Evolutionary conservation across 1,139 yeast species (phyloP).

Genomic region (Eremothecium cymbalariae): DNA sequence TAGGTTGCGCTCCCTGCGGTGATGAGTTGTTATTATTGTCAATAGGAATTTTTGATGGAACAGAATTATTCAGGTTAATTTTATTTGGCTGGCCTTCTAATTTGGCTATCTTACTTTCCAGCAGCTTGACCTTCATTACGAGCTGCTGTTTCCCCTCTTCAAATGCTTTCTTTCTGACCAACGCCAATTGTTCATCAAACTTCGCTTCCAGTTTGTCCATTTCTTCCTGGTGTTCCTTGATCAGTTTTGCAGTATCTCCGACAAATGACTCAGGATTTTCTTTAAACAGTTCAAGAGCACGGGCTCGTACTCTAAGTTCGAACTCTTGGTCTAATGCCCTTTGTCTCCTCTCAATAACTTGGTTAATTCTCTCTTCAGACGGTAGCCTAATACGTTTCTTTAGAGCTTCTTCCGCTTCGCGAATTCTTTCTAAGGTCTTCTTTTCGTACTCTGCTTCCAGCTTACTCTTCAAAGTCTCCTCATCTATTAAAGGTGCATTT

Average conservation of each 20-base stretch:
- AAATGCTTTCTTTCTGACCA: constrained; percentile 33
- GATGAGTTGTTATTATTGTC: constrained; percentile 2
- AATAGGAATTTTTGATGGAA: constrained; percentile 3
- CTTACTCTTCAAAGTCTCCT: constrained; percentile 17
- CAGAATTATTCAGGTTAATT: neutral
- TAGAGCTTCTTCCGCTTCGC: constrained; percentile 28
- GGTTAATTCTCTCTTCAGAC: constrained; percentile 26
- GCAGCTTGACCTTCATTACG: constrained; percentile 29
- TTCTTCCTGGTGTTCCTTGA: constrained; percentile 23
- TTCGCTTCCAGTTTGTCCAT: constrained; percentile 16
- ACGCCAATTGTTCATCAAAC: constrained; percentile 27
- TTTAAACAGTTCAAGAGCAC: constrained; percentile 10
- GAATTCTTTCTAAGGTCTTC: constrained; percentile 19
- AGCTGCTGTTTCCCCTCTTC: constrained; percentile 36
- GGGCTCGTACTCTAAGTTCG: constrained; percentile 17
- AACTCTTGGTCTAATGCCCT: constrained; percentile 23
- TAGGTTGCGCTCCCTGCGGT: neutral
- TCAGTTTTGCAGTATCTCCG: constrained; percentile 10
- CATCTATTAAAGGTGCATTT: constrained; percentile 2
- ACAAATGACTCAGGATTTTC: constrained; percentile 8
- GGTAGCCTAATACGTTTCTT: constrained; percentile 29
- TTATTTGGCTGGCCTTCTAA: constrained; percentile 19
- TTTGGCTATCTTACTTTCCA: constrained; percentile 26
- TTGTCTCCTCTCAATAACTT: constrained; percentile 21
- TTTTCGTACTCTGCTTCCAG: constrained; percentile 28